These are phyloP conservation scores for Actinidia chinensis DNA, from an alignment of 179 eudicot species.

Conservation along the genomic window DNA sequence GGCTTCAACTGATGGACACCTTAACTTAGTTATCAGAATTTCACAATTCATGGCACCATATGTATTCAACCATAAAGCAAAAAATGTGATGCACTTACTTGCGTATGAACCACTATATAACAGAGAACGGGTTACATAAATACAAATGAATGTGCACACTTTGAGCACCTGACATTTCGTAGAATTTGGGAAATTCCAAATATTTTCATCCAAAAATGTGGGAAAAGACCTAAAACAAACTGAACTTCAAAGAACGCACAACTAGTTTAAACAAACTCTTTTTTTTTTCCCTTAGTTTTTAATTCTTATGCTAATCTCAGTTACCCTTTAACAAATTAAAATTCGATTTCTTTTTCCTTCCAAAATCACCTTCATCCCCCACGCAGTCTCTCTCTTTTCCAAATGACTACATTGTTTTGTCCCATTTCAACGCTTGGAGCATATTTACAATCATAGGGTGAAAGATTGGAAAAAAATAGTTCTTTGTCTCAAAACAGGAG, in stretches of 20 bases:
- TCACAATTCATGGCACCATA: not conserved
- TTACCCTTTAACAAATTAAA: not conserved
- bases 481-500: not conserved
- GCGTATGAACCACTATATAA: not conserved
- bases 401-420: not conserved
- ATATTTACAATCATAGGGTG: not conserved
- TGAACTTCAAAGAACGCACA: not conserved
- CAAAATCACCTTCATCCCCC: not conserved
- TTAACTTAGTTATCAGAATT: not conserved
- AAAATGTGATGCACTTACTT: not conserved
- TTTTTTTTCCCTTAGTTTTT: not conserved
- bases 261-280: not conserved
- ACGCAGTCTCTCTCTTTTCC: conserved; percentile 2
- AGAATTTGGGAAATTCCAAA: conserved; percentile 10
- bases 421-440: not conserved
- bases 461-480: not conserved
- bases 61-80: not conserved
- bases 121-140: not conserved
- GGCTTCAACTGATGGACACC: not conserved
- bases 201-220: not conserved
- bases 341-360: not conserved
- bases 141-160: not conserved
- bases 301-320: not conserved
- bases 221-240: not conserved
- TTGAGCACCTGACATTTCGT: not conserved